Evolutionary conservation across 2,329 filamentous ascomycete species (phyloP).

Genomic region (Juglanconis sp.): DNA sequence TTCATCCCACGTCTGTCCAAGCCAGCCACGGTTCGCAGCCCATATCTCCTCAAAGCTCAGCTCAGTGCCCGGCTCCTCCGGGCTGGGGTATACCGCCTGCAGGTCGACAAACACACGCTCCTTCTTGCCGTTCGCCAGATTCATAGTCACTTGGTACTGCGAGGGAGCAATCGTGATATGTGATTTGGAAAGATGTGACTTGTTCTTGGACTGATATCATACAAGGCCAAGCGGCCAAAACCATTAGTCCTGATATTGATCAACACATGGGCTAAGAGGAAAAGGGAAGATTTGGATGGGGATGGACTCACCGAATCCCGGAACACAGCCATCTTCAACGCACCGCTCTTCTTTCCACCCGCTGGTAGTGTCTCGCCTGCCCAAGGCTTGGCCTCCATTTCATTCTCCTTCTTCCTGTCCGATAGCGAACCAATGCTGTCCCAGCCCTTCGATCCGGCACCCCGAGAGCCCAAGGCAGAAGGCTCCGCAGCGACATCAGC

Average conservation of each 20-base stretch:
- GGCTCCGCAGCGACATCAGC: conserved; percentile 56
- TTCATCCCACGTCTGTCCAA: conserved; percentile 55
- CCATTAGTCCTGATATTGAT: conserved; percentile 94
- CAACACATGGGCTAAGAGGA: conserved; percentile 64
- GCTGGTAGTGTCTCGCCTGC: conserved; percentile 85
- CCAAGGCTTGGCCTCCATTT: conserved; percentile 83
- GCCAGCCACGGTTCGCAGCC: conserved; percentile 70
- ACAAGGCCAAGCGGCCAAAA: conserved; percentile 42
- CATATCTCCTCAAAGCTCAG: conserved; percentile 90
- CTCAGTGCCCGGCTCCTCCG: conserved; percentile 68
- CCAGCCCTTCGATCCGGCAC: conserved; percentile 70
- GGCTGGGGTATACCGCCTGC: conserved; percentile 78
- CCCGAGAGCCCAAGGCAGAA: conserved; percentile 52
- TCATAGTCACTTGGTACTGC: conserved; percentile 74
- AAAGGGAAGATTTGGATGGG: conserved; percentile 31
- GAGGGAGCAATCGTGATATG: conserved; percentile 67
- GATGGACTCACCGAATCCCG: conserved; percentile 80
- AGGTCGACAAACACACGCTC: conserved; percentile 88
- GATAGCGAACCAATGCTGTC: conserved; percentile 83
- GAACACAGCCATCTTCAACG: conserved; percentile 86
- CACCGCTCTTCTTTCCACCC: conserved; percentile 74
- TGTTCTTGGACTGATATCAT: conserved; percentile 57
- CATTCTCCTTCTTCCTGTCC: conserved; percentile 93
- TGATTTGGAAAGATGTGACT: conserved; percentile 57
- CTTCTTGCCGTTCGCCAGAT: conserved; percentile 76